Percentiles rank a stretch among this genome's conserved stretches.
phyloP scores from a whole-genome alignment of 2,329 filamentous ascomycete genomes.

The Fusarium begoniae region DNA sequence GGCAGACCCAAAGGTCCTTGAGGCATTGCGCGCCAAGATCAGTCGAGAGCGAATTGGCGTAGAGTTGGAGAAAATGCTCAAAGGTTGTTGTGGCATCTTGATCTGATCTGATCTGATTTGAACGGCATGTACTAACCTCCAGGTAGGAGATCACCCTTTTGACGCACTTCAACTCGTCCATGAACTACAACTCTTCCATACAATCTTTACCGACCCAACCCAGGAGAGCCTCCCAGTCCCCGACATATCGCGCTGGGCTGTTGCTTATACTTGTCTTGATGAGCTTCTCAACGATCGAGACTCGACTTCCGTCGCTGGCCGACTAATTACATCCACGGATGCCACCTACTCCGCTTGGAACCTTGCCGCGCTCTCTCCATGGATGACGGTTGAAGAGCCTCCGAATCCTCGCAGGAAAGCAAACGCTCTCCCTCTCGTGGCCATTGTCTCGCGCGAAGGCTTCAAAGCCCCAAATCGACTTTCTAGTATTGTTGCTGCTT shows the following conservation, averaged over 20 bases:
- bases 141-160: constrained; percentile 65
- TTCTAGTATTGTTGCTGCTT: constrained; percentile 71
- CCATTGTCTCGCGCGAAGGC: constrained; percentile 74
- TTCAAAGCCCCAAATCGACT: constrained; percentile 83
- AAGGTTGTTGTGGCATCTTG: constrained; percentile 56
- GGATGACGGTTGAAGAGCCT: constrained; percentile 62
- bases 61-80: constrained; percentile 92
- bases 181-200: constrained; percentile 72
- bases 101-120: not conserved
- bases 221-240: constrained; percentile 62
- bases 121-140: not conserved
- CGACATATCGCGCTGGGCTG: constrained; percentile 67
- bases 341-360: constrained; percentile 80
- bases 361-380: constrained; percentile 78
- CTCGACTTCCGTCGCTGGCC: constrained; percentile 58
- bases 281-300: constrained; percentile 56
- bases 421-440: constrained; percentile 58
- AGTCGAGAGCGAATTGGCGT: constrained; percentile 88
- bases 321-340: constrained; percentile 70
- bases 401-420: constrained; percentile 58
- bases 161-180: constrained; percentile 73
- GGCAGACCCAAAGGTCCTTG: constrained; percentile 79
- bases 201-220: constrained; percentile 77
- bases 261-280: constrained; percentile 71
- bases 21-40: constrained; percentile 86